Evolutionary conservation across 2,329 filamentous ascomycete species (phyloP).

Genomic region (Aureobasidium sp.): DNA sequence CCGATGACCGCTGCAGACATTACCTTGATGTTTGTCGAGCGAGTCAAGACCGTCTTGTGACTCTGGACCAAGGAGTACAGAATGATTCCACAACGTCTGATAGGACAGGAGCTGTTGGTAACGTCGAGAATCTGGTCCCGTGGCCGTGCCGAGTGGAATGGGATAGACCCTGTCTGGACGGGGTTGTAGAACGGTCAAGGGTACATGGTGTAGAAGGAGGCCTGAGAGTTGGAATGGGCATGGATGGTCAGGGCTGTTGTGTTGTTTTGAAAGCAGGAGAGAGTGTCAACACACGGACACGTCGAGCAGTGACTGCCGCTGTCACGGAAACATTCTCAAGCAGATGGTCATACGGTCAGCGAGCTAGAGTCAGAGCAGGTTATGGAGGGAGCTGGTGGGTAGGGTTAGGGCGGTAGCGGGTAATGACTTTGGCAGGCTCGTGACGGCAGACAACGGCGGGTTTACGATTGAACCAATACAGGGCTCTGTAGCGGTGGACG

Average conservation of each 20-base stretch:
- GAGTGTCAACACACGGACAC: not conserved
- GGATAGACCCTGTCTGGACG: not conserved
- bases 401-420: not conserved
- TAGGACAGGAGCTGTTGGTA: not conserved
- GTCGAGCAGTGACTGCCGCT: slow-evolving; percentile 7
- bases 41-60: not conserved
- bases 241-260: not conserved
- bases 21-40: slow-evolving; percentile 2
- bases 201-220: not conserved
- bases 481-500: not conserved
- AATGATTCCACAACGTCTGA: not conserved
- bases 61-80: not conserved
- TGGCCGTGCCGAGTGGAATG: not conserved
- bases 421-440: not conserved
- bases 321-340: not conserved
- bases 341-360: not conserved
- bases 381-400: not conserved
- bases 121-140: not conserved
- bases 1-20: not conserved
- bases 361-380: not conserved
- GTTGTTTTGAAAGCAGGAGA: not conserved
- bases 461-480: not conserved
- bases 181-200: not conserved
- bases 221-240: not conserved
- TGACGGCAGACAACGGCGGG: not conserved